Conservation (phyloP, 2,329 filamentous ascomycete genomes). For the Aureobasidium lini region DNA sequence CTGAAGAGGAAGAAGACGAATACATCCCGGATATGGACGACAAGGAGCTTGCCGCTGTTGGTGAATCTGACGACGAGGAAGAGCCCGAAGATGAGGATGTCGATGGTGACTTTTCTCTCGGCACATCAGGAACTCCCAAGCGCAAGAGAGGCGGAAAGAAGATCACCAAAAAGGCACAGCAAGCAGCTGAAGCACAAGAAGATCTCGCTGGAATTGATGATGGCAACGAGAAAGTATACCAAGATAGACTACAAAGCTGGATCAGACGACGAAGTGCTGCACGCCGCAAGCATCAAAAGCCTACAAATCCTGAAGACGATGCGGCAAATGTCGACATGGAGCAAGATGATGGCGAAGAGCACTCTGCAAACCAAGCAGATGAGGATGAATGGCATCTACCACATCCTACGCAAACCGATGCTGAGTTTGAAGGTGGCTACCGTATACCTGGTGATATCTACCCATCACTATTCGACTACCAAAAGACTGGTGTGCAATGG, state of each 20-base stretch:
- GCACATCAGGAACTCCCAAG: constrained; percentile 30
- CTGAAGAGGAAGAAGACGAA: constrained; percentile 34
- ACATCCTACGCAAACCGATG: constrained; percentile 73
- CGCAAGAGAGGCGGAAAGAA: constrained; percentile 30
- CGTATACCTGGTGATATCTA: constrained; percentile 87
- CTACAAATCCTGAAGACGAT: constrained; percentile 10
- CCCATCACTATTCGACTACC: constrained; percentile 88
- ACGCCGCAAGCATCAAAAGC: constrained; percentile 32
- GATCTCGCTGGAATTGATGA: constrained; percentile 69
- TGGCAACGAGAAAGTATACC: constrained; percentile 77
- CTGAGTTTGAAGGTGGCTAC: constrained; percentile 65
- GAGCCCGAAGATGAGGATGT: constrained; percentile 31
- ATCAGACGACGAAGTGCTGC: constrained; percentile 55
- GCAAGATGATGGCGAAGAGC: constrained; percentile 25
- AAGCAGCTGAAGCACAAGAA: constrained; percentile 31
- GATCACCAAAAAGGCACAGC: constrained; percentile 21
- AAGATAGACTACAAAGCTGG: constrained; percentile 69
- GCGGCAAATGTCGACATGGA: constrained; percentile 24
- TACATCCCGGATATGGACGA: constrained; percentile 36
- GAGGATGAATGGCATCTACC: constrained; percentile 72
- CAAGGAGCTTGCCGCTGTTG: constrained; percentile 30
- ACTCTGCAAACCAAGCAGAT: constrained; percentile 29
- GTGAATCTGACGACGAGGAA: constrained; percentile 31
- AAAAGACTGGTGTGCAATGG: constrained; percentile 96
- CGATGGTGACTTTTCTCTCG: constrained; percentile 27